phyloP scores from a whole-genome alignment of 2,329 filamentous ascomycete species.

The Xylariaceae sp. region DNA sequence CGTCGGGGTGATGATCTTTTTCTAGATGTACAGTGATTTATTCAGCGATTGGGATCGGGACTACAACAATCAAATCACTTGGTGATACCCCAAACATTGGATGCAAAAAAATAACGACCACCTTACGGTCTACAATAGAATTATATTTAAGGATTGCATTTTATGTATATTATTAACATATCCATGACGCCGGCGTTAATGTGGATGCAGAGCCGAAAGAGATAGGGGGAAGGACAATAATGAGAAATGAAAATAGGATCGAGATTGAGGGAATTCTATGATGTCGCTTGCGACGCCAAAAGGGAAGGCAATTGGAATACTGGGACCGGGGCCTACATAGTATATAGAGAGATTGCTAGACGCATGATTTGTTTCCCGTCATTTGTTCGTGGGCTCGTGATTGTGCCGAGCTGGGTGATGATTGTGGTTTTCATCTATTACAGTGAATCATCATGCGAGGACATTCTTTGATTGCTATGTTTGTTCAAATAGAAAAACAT shows the following conservation, averaged over 20 bases:
- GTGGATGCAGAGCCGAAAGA: not conserved
- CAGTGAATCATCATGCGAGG: too few species aligned
- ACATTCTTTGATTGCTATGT: too few species aligned
- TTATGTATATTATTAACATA: slow-evolving; percentile 5
- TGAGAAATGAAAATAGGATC: not conserved
- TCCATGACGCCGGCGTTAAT: slow-evolving; percentile 10
- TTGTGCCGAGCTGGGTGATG: too few species aligned
- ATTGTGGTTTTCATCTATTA: too few species aligned
- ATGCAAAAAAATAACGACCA: not conserved
- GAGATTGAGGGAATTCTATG: too few species aligned
- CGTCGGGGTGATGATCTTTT: slow-evolving; percentile 61
- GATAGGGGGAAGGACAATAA: not conserved
- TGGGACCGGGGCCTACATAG: not conserved
- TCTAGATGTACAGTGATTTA: slow-evolving; percentile 46
- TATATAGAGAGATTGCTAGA: not conserved
- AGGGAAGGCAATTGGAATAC: too few species aligned
- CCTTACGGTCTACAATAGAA: not conserved
- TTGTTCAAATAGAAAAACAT: too few species aligned
- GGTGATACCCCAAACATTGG: too few species aligned
- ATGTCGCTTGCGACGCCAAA: not conserved
- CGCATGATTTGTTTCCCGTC: not conserved
- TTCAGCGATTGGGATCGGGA: not conserved
- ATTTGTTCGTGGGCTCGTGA: not conserved
- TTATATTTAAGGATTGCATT: not conserved
- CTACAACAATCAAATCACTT: not conserved